Evolutionary conservation across 2,329 filamentous ascomycete species (phyloP), one percentile per base, ranked within the genome.

Genomic region (Neophaeococcomyces aloes): DNA sequence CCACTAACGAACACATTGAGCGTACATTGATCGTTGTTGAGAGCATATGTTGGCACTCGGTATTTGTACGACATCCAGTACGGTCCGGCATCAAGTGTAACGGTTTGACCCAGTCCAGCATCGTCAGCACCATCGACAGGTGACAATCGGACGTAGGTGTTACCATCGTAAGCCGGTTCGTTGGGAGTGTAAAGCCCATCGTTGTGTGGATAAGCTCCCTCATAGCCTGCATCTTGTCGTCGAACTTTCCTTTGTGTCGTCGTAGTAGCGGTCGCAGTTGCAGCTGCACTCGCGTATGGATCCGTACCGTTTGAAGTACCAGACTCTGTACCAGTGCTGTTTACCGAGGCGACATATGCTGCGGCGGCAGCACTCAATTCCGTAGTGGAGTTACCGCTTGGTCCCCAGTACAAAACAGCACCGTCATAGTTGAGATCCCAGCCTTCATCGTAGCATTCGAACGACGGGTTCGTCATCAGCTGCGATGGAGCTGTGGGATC

Each of bases 1-100:
- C 23, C 30, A 31, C 27, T 36, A 8, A 43, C 25, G 31, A 6
- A 29, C 17, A 43, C 33, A n/a, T 11, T 25, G 4, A 43, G 33
- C 27, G 30, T 3, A 18, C 40, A 43, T 13, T n/a, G 11, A 25
- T 25, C 31, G 23, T 43, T 43, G 40, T 43, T 43, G 17, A 36
- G 18, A 19, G 40, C 40, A 17, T 43, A 36, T 17, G 21, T 13
- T 18, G 40, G 40, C 6, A 43, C 31, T 27, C 40, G 40, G 17
- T 43, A 43, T 29, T 43, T 35, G 40, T 36, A 43, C 17, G 40
- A 6, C 15, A 43, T 14, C 40, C 40, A 43, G 19, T 43, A 43
- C 2, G 14, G 13, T 18, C 40, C 32, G 27, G 40, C 7, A 11
- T 27, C 14, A 10, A 43, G 33, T 10, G 14, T 35, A 29, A 36